Evolutionary conservation across 257 asterid species (phyloP), one percentile per base, ranked within the genome.

Genomic region (Solanum clarkiae): DNA sequence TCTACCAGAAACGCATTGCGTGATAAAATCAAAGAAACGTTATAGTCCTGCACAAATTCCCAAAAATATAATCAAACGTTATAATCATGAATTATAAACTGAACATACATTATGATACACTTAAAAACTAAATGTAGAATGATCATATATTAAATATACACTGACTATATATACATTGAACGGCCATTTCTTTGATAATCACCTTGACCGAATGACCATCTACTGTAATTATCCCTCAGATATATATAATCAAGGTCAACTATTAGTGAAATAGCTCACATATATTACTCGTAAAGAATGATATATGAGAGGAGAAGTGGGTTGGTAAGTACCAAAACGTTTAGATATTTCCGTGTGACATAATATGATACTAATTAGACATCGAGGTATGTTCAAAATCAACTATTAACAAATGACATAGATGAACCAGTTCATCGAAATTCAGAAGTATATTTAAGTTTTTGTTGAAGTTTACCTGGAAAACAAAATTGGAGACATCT

Each of bases 1-100:
- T 94, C 97, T 12, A 94, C 98, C 63, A 94, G 86, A 87, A 92
- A 92, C 9, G 97, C 91, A 36, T 89, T 91, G 4, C 97, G 88
- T 8, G 92, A 94, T n/a, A 94, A 80, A 92, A 89, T 82, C 86
- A 94, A 16, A 9, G 93, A 92, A 49, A 92, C 81, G 7, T 84
- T 63, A 47, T 91, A 88, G 10, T 92, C 95, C 98, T 94, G 92
- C 91, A 84, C 45, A 8, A 5, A 57, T 57, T 57, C 65, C 5
- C 26, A 57, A 57, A 36, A 36, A 36, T 36, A 5, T 36, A 36
- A 36, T 36, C 42, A 36, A 36, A 4, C 6, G 42, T 36, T 36
- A 36, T 32, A 32, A 4, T 32, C 36, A 32, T 32, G 36, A 32
- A 32, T 32, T 3, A 32, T 2, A 32, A 32, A 32, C 4, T 32